Evolutionary conservation across 257 asterid species (phyloP).

Genomic region (Cynanchum wilfordii): DNA sequence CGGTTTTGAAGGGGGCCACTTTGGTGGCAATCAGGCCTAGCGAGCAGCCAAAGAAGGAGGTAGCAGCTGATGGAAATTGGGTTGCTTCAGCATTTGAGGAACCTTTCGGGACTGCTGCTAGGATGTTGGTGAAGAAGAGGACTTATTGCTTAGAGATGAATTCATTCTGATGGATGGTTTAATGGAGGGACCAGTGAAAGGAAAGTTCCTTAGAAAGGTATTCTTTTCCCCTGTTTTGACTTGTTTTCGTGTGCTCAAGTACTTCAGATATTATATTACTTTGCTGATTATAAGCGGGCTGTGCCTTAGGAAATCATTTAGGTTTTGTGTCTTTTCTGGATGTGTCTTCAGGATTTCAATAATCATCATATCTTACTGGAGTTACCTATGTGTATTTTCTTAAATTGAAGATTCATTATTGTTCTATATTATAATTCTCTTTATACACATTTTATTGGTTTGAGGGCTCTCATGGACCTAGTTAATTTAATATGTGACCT

Average conservation of each 20-base stretch:
- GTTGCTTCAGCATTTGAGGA: conserved; percentile 70
- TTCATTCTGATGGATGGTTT: conserved; percentile 46
- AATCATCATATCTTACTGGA: not conserved
- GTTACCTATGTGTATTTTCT: not conserved
- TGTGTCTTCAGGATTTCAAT: not conserved
- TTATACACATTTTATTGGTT: not conserved
- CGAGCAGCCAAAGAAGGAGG: conserved; percentile 63
- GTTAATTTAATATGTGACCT: not conserved
- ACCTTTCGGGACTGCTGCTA: conserved; percentile 70
- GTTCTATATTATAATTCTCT: not conserved
- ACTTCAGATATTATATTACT: not conserved
- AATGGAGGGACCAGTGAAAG: not conserved
- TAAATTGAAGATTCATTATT: not conserved
- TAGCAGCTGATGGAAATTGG: conserved; percentile 56
- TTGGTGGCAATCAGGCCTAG: conserved; percentile 83
- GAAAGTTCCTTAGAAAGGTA: conserved; percentile 7
- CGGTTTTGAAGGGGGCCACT: conserved; percentile 80
- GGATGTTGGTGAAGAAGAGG: conserved; percentile 82
- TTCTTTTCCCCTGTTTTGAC: not conserved
- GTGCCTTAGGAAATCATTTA: not conserved
- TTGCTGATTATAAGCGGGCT: not conserved
- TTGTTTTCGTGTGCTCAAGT: not conserved
- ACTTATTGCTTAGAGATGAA: conserved; percentile 90
- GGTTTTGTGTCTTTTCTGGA: no score
- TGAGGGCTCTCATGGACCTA: not conserved